Evolutionary conservation across 768 basidiomycete genomes (phyloP).

Genomic region (Mycena metata): DNA sequence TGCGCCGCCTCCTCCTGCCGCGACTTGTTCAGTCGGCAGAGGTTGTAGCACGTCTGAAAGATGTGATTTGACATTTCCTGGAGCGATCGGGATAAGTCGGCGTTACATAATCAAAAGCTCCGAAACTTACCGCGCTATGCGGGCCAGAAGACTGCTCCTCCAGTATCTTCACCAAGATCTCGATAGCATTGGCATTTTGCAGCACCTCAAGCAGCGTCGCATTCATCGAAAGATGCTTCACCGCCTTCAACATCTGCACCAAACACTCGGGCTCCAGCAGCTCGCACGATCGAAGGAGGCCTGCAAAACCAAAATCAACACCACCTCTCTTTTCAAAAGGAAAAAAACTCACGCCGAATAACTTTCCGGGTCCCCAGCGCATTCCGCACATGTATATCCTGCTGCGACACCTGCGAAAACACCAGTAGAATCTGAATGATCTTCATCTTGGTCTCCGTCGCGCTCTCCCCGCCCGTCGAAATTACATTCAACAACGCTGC

Average conservation of each 20-base stretch:
- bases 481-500: conserved; percentile 92
- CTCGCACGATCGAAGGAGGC: conserved; percentile 89
- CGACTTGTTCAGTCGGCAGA: conserved; percentile 93
- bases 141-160: conserved; percentile 84
- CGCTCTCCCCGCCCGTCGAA: conserved; percentile 73
- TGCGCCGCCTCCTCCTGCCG: conserved; percentile 98
- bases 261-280: conserved; percentile 90
- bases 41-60: conserved; percentile 97
- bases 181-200: conserved; percentile 96
- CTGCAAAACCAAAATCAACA: conserved; percentile 55
- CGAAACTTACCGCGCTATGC: conserved; percentile 78
- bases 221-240: conserved; percentile 97
- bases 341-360: conserved; percentile 77
- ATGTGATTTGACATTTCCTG: conserved; percentile 98
- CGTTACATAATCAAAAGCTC: neutral
- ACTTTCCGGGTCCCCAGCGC: conserved; percentile 93
- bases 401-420: conserved; percentile 97
- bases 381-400: conserved; percentile 92
- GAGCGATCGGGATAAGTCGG: conserved; percentile 15
- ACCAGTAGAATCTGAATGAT: conserved; percentile 91
- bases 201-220: conserved; percentile 90
- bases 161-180: conserved; percentile 88
- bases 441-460: conserved; percentile 85
- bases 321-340: conserved; percentile 8
- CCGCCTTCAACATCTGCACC: conserved; percentile 90